Base-by-base conservation (phyloP, 2,329 filamentous ascomycete species). In the Fusarium nurragi region DNA sequence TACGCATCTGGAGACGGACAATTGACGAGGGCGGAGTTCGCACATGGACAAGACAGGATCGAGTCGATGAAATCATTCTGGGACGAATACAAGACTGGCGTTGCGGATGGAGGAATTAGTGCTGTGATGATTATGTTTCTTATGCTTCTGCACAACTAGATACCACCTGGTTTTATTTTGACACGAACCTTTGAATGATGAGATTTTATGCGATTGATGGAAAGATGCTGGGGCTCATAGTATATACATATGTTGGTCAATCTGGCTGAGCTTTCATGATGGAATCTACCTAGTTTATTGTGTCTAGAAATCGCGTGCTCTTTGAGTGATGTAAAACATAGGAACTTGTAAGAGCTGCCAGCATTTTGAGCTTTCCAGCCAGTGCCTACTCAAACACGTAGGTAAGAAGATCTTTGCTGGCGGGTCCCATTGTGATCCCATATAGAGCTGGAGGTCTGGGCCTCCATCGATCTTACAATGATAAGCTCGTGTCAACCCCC, bases 91-190 rank as follows among this genome's bases (percentile, higher is more conserved):
- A 38, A 37, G 43, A 49, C 39, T 51, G 64, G 64, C 64, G 54
- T 65, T 68, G 54, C 14, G 28, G 39, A 23, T 39, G 39, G 44
- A 40, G 21, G 40, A 46, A 49, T 45, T n/a, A 26, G 56, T 26
- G 64, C 50, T 28, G 32, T 54, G 38, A 58, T 39, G 48, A 32
- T 44, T 64, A 34, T 38, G 44, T 40, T n/a, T 43, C 30, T 55
- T 67, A 36, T 67, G 51, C 40, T 67, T 67, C 44, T 67, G 49
- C 60, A 64, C 55, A 49, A 65, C 59, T 67, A 67, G 64, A 67
- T 67, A 67, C 64, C 64, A 67, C 64, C 50, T 67, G 64, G 64
- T 60, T 60, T 67, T 56, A 50, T 49, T 49, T 60, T 60, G 39
- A 64, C 32, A 34, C 54, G 45, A 54, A 36, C 8, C 28, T 52